These are phyloP conservation scores for Lodderomyces oxycetoniae DNA, from an alignment of 1,139 yeast genomes.

Conservation along the genomic window DNA sequence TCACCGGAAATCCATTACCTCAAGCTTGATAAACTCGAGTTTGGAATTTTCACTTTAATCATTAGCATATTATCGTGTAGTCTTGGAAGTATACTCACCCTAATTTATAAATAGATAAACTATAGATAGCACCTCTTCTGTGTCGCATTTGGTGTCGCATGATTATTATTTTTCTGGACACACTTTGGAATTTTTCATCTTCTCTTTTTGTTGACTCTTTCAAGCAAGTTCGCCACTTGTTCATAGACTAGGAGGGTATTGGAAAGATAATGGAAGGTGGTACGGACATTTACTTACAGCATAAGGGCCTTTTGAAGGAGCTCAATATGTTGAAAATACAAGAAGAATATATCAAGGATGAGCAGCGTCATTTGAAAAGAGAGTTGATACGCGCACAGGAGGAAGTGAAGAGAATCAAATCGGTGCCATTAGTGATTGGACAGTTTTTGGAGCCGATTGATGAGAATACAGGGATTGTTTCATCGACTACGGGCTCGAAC, in stretches of 20 bases:
- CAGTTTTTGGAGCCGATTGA: constrained; percentile 97
- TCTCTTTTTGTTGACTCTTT: too few species aligned
- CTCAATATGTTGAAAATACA: constrained; percentile 78
- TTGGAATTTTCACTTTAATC: constrained; percentile 19
- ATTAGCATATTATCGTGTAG: constrained; percentile 20
- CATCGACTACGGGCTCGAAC: constrained; percentile 96
- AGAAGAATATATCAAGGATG: constrained; percentile 96
- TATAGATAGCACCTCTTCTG: too few species aligned
- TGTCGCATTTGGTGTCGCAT: too few species aligned
- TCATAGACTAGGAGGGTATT: too few species aligned
- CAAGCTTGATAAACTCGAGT: constrained; percentile 22
- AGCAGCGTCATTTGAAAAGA: constrained; percentile 91
- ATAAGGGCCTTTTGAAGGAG: constrained; percentile 86
- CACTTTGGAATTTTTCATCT: too few species aligned
- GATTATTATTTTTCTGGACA: too few species aligned
- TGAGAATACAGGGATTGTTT: constrained; percentile 92
- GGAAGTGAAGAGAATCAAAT: constrained; percentile 94
- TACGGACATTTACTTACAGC: constrained; percentile 71
- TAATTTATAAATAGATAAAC: constrained; percentile 9
- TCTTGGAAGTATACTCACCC: constrained; percentile 21
- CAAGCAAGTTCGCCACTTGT: too few species aligned
- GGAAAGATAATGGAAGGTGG: constrained; percentile 1
- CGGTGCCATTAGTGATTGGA: constrained; percentile 97
- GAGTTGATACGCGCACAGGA: constrained; percentile 96
- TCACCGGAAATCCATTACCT: constrained; percentile 18